These are phyloP conservation scores for Kazachstania sp. DNA, from an alignment of 1,139 yeast genomes.

Conservation along the genomic window DNA sequence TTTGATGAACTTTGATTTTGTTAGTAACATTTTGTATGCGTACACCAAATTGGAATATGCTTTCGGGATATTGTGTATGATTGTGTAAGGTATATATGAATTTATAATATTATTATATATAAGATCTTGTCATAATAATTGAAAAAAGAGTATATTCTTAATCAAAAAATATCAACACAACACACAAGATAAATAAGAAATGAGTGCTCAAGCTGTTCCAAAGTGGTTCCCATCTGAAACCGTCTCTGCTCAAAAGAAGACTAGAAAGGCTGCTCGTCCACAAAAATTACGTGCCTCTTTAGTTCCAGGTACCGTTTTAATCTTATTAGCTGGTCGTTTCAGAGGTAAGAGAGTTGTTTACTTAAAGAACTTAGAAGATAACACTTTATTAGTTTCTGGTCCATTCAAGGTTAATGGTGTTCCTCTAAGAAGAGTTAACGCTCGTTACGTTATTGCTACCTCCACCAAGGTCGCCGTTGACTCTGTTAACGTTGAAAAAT, in stretches of 20 bases:
- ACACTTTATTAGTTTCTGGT: slow-evolving; percentile 95
- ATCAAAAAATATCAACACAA: slow-evolving; percentile 5
- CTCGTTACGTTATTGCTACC: slow-evolving; percentile 98
- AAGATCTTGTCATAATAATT: no score
- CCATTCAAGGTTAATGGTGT: slow-evolving; percentile 99
- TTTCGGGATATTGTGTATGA: no score
- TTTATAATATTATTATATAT: no score
- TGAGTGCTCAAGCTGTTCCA: slow-evolving; percentile 36
- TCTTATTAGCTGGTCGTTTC: slow-evolving; percentile 98
- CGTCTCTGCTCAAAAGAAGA: slow-evolving; percentile 73
- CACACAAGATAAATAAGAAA: slow-evolving; percentile 2
- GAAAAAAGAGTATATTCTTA: neutral
- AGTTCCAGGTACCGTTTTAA: slow-evolving; percentile 97
- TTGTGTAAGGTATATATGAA: no score
- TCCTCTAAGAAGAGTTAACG: slow-evolving; percentile 98
- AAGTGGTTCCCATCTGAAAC: slow-evolving; percentile 96
- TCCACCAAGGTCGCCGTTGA: slow-evolving; percentile 81
- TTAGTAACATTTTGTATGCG: neutral
- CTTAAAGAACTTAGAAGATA: slow-evolving; percentile 96
- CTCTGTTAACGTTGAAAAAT: slow-evolving; percentile 80
- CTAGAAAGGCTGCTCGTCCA: slow-evolving; percentile 89
- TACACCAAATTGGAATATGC: neutral
- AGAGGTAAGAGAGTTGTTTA: slow-evolving; percentile 99
- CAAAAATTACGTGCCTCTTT: slow-evolving; percentile 93
- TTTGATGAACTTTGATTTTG: neutral